phyloP scores from a whole-genome alignment of 495 filamentous ascomycete species.

The Oleoguttula mirabilis region DNA sequence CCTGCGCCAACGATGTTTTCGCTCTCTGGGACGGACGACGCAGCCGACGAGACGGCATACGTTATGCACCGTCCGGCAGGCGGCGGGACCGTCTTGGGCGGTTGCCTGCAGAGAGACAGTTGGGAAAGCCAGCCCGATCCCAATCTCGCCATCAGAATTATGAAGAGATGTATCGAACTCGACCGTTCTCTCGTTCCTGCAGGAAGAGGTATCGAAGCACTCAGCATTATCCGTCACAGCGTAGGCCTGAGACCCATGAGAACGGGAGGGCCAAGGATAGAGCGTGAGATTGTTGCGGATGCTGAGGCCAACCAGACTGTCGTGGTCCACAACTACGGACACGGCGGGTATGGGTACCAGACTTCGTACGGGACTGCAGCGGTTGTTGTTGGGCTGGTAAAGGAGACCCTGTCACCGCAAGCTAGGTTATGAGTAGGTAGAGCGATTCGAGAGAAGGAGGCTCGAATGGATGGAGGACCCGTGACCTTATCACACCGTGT shows the following conservation, averaged over 20 bases:
- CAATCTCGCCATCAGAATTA: slow-evolving; percentile 72
- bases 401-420: slow-evolving; percentile 38
- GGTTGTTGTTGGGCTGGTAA: slow-evolving; percentile 56
- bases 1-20: slow-evolving; percentile 52
- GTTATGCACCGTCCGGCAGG: slow-evolving; percentile 83
- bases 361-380: slow-evolving; percentile 72
- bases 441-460: too few species aligned
- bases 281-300: slow-evolving; percentile 63
- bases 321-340: slow-evolving; percentile 95
- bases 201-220: slow-evolving; percentile 64
- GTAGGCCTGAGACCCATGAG: slow-evolving; percentile 77
- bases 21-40: slow-evolving; percentile 69
- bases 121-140: slow-evolving; percentile 77
- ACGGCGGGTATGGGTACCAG: slow-evolving; percentile 87
- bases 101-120: slow-evolving; percentile 71
- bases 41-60: slow-evolving; percentile 67
- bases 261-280: slow-evolving; percentile 63
- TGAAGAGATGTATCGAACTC: slow-evolving; percentile 65
- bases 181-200: slow-evolving; percentile 57
- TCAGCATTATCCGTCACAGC: slow-evolving; percentile 82
- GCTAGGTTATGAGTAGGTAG: slow-evolving; percentile 29
- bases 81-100: slow-evolving; percentile 71
- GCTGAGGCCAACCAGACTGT: too few species aligned
- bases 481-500: too few species aligned
- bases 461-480: too few species aligned